A percentile compares a stretch with the other conserved stretches of the same genome.
Conservation (phyloP, 1,139 yeast species). For the Suhomyces choctaworum region DNA sequence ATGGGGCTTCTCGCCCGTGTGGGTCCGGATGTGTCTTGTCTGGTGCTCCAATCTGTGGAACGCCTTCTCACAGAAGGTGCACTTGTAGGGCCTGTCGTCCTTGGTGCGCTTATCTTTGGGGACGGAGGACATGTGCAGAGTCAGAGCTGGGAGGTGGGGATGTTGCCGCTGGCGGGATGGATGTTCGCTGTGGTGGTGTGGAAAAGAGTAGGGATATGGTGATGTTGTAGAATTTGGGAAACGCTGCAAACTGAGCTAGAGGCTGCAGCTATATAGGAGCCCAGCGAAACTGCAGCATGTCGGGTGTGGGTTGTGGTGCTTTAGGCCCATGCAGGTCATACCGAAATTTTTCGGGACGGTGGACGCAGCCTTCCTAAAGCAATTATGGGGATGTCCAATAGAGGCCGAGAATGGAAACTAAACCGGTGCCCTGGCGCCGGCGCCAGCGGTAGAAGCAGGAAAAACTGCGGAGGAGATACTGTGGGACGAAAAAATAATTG, state of each 20-base stretch:
- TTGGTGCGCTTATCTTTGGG: slow-evolving; percentile 18
- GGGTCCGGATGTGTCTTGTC: slow-evolving; percentile 91
- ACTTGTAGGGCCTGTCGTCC: slow-evolving; percentile 70
- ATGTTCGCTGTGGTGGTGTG: too few relatives aligned
- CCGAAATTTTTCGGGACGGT: slow-evolving; percentile 6
- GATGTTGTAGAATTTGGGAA: too few relatives aligned
- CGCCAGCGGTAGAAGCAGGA: slow-evolving; percentile 1
- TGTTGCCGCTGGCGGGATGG: too few relatives aligned
- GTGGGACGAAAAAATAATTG: slow-evolving; percentile 3
- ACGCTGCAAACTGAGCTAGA: background rate
- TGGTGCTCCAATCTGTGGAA: slow-evolving; percentile 92
- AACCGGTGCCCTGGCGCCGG: slow-evolving; percentile 1
- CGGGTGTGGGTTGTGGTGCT: too few relatives aligned
- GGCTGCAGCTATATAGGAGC: background rate
- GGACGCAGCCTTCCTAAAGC: slow-evolving; percentile 1
- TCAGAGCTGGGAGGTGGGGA: background rate
- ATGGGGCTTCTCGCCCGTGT: slow-evolving; percentile 95
- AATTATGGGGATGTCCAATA: slow-evolving; percentile 2
- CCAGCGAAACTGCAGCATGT: background rate
- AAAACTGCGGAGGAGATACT: slow-evolving; percentile 4
- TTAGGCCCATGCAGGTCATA: slow-evolving; percentile 3
- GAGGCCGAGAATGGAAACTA: background rate
- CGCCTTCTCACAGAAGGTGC: slow-evolving; percentile 89
- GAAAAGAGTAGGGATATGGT: too few relatives aligned
- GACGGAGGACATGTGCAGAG: background rate